Evolutionary conservation across 2,329 filamentous ascomycete species (phyloP).

Genomic region (Hortaea sp.): DNA sequence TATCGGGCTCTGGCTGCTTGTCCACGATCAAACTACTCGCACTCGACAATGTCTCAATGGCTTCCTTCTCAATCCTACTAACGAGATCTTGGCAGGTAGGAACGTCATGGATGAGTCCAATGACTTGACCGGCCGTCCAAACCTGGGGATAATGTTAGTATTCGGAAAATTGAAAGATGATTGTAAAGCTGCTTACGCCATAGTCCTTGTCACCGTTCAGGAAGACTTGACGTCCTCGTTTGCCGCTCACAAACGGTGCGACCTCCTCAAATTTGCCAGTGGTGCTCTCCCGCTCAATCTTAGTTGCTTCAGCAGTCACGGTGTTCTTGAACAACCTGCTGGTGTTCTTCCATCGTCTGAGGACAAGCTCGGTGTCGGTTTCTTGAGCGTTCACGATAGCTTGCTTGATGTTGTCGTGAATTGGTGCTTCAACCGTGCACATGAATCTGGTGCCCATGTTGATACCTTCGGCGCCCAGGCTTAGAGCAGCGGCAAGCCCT

Average conservation of each 20-base stretch:
- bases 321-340: constrained; percentile 82
- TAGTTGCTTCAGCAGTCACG: constrained; percentile 67
- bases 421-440: constrained; percentile 86
- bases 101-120: constrained; percentile 48
- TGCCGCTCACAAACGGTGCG: constrained; percentile 76
- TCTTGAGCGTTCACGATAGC: constrained; percentile 81
- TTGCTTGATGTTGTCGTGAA: constrained; percentile 89
- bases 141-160: constrained; percentile 45
- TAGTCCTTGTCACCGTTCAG: constrained; percentile 81
- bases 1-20: constrained; percentile 23
- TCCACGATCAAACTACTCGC: constrained; percentile 30
- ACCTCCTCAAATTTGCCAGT: constrained; percentile 86
- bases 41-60: constrained; percentile 18
- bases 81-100: constrained; percentile 39
- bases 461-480: constrained; percentile 82
- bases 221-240: constrained; percentile 85
- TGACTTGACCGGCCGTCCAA: constrained; percentile 95
- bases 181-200: constrained; percentile 54
- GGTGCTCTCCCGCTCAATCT: constrained; percentile 72
- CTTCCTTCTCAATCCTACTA: constrained; percentile 33
- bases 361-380: constrained; percentile 79
- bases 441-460: constrained; percentile 99
- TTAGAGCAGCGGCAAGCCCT: constrained; percentile 81
- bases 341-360: constrained; percentile 90
- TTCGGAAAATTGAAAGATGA: not conserved